Evolutionary conservation across 2,329 filamentous ascomycete species (phyloP), one percentile per base, ranked within the genome.

Genomic region (Penicillium expansum): DNA sequence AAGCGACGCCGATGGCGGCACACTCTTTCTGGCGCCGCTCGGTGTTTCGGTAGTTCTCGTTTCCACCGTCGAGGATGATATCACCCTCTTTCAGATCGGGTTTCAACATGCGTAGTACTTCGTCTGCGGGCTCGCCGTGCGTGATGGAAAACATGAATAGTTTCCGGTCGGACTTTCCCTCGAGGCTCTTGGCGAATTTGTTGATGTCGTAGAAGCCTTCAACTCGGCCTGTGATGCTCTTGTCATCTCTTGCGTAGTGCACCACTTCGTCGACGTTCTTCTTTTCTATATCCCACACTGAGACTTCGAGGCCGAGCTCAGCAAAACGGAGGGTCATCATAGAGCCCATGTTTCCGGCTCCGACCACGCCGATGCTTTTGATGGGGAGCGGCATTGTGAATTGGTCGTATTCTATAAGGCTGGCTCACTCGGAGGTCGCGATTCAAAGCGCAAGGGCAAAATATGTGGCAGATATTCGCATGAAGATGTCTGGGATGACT

Each of bases 31-130:
- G 86, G 38, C 86, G 76, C 11, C 84, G 71, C 67, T 90, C 83
- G 0, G 87, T 90, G 45, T 83, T 84, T 35, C 79, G 73, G 72
- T 84, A 89, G 67, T 87, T 79, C 71, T 90, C 86, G 64, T 90
- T 90, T 0, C 83, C 84, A 10, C 83, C 85, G 66, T 90, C 87
- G 32, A 90, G 78, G 53, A 90, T 84, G 50, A 90, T 83, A 67
- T 90, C 87, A 14, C 83, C 83, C 43, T 76, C 76, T 18, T 80
- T 77, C 4, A 90, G 74, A 58, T 83, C 76, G 1, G 78, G 76
- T 61, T 79, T 76, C 29, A 85, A 69, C 64, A 68, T 67, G 16
- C 44, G 58, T 24, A 76, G 56, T 5, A 74, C 71, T 0, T 67
- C 70, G 50, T 76, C 74, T 2, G 74, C 74, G 0, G 74, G 72